These are phyloP conservation scores for Pezicula neosporulosa DNA, from an alignment of 2,329 filamentous ascomycete genomes.

Conservation along the genomic window DNA sequence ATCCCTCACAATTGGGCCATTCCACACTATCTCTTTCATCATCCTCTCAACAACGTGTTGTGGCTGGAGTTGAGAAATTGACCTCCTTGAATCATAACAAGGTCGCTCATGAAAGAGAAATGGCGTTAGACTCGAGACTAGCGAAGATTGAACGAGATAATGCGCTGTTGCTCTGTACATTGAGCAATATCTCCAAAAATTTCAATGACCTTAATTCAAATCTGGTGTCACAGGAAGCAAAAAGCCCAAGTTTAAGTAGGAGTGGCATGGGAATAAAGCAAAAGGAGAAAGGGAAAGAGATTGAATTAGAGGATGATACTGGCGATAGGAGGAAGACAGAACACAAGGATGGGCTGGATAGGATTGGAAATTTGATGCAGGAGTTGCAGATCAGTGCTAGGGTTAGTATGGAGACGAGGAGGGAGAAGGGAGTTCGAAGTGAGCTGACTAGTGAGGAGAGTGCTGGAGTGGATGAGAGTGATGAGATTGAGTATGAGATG, in stretches of 20 bases:
- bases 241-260: too few species aligned
- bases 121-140: conserved; percentile 18
- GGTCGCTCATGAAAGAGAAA: conserved; percentile 7
- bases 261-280: neutral
- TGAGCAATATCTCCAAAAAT: conserved; percentile 15
- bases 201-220: conserved; percentile 12
- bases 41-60: neutral
- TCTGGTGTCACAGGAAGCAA: neutral
- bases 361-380: conserved; percentile 10
- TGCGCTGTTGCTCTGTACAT: conserved; percentile 12
- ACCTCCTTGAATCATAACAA: neutral
- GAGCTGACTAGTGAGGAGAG: too few species aligned
- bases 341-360: neutral
- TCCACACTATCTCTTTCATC: neutral
- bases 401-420: conserved; percentile 6
- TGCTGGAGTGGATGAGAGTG: too few species aligned
- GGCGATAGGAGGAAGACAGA: neutral
- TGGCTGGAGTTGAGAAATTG: neutral
- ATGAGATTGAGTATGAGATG: too few species aligned
- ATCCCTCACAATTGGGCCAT: too few species aligned
- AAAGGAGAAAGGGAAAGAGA: neutral
- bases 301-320: neutral
- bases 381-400: conserved; percentile 9
- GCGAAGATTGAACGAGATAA: conserved; percentile 23
- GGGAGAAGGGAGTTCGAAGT: too few species aligned